A percentile compares a stretch with the other conserved stretches of the same genome.
Conservation (phyloP, 352 stramenopile genomes). For the Phytophthora fragariae region DNA sequence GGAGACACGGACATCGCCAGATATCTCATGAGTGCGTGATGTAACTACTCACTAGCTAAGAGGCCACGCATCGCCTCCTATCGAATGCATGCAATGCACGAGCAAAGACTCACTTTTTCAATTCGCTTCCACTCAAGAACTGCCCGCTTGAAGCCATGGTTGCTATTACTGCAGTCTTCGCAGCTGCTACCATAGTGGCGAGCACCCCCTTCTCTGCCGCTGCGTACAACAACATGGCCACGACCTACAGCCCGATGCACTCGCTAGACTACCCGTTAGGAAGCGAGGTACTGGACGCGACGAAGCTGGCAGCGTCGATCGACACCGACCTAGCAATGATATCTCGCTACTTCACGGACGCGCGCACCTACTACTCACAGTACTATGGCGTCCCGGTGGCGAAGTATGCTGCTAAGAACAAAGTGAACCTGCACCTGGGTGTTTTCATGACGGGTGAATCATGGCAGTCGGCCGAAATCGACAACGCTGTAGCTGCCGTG, state of each 20-base stretch:
- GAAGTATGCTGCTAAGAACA: conserved; percentile 52
- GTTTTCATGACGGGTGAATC: conserved; percentile 59
- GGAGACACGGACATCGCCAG: not conserved
- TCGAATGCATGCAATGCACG: not conserved
- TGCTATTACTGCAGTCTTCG: not conserved
- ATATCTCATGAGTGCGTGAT: not conserved
- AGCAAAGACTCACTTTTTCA: conserved; percentile 4
- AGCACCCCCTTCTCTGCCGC: not conserved
- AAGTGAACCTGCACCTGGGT: conserved; percentile 64
- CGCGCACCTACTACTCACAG: conserved; percentile 68
- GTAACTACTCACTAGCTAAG: not conserved
- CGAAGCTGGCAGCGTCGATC: conserved; percentile 38
- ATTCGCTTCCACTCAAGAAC: not conserved
- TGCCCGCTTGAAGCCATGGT: not conserved
- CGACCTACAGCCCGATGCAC: conserved; percentile 66
- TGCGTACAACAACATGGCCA: conserved; percentile 42
- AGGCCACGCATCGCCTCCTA: not conserved
- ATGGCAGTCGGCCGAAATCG: conserved; percentile 55
- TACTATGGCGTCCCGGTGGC: conserved; percentile 54
- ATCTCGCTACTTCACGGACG: conserved; percentile 48
- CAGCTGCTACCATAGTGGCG: not conserved
- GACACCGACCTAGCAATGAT: conserved; percentile 59
- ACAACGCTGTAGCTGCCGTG: conserved; percentile 48
- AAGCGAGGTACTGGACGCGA: conserved; percentile 24
- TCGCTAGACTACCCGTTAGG: conserved; percentile 55